A percentile compares a stretch with the other conserved stretches of the same genome.
These are phyloP conservation scores for Fusarium aywerte DNA, from an alignment of 2,329 filamentous ascomycete species.

Conservation along the genomic window DNA sequence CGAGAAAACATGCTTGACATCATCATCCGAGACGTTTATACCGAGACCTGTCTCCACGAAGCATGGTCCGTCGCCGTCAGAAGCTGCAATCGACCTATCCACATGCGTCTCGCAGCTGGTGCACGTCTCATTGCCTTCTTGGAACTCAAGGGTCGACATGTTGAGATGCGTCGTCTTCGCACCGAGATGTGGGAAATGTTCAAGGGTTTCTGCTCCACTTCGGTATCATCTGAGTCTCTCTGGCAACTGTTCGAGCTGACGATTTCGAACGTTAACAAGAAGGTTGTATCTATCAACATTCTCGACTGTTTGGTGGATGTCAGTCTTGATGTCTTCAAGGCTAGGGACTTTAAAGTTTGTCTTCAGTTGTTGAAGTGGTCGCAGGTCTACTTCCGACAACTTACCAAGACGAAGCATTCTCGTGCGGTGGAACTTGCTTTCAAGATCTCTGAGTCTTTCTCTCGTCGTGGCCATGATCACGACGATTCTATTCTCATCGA, in stretches of 20 bases:
- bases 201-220: neutral
- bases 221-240: neutral
- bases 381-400: neutral
- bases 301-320: slow-evolving; percentile 8
- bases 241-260: slow-evolving; percentile 5
- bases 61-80: slow-evolving; percentile 1
- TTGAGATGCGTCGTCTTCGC: neutral
- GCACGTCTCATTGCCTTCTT: neutral
- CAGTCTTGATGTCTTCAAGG: neutral
- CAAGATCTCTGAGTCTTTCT: slow-evolving; percentile 2
- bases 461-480: neutral
- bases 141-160: neutral
- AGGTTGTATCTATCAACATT: neutral
- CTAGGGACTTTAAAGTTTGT: neutral
- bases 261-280: neutral
- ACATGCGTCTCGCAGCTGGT: slow-evolving; percentile 1
- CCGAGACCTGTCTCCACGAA: neutral
- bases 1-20: slow-evolving; percentile 6
- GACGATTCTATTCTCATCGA: neutral
- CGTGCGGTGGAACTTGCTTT: neutral
- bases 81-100: neutral
- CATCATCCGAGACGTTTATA: slow-evolving; percentile 7
- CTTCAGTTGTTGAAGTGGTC: neutral
- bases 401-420: slow-evolving; percentile 5
- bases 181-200: slow-evolving; percentile 11